Evolutionary conservation across 768 basidiomycete species (phyloP).

Genomic region (Candolleomyces aberdarensis): DNA sequence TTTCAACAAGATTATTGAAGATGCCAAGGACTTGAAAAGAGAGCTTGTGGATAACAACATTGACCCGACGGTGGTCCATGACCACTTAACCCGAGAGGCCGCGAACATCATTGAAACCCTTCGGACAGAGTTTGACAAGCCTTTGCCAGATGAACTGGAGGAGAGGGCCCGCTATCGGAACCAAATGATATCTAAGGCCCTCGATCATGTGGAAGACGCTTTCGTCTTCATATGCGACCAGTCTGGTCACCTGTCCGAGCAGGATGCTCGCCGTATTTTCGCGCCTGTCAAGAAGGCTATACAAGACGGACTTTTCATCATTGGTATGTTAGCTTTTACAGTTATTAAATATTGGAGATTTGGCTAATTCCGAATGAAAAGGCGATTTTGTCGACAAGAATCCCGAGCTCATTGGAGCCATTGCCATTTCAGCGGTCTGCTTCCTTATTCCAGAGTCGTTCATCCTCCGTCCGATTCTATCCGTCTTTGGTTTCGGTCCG

Average conservation of each 20-base stretch:
- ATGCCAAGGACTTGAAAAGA: background rate
- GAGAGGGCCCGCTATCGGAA: conserved; percentile 8
- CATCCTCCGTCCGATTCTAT: conserved; percentile 27
- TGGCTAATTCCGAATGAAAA: conserved; percentile 7
- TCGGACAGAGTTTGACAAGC: conserved; percentile 7
- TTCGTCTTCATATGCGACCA: too few relatives aligned
- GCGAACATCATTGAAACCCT: background rate
- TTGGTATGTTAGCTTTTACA: background rate
- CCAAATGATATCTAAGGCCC: background rate
- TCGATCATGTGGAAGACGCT: conserved; percentile 1
- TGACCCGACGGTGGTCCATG: background rate
- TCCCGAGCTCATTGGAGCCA: conserved; percentile 21
- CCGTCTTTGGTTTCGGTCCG: conserved; percentile 32
- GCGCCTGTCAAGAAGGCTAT: too few relatives aligned
- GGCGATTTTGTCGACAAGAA: conserved; percentile 36
- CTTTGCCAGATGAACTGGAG: conserved; percentile 6
- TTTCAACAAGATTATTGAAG: background rate
- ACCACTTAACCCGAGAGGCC: background rate
- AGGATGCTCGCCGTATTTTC: too few relatives aligned
- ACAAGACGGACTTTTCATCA: background rate
- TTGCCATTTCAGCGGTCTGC: conserved; percentile 21
- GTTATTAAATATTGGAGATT: background rate
- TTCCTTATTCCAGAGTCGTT: conserved; percentile 25
- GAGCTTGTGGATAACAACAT: background rate
- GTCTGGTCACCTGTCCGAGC: too few relatives aligned